These are phyloP conservation scores for Stagonosporopsis vannaccii DNA, from an alignment of 2,329 filamentous ascomycete species.

Conservation along the genomic window DNA sequence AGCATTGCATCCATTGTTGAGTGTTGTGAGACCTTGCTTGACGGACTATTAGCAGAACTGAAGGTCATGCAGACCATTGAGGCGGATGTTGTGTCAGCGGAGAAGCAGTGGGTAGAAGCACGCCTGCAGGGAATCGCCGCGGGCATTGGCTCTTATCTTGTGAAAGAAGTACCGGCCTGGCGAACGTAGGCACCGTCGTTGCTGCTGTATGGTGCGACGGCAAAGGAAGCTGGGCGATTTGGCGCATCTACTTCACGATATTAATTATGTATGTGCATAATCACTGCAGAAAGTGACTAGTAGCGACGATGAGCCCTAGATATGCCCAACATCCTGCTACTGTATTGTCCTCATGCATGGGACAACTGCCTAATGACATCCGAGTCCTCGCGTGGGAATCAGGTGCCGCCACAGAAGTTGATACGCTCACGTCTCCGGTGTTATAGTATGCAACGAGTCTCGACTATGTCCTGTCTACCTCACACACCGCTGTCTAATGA, in stretches of 20 bases:
- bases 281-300: not conserved
- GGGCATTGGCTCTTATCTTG: constrained; percentile 25
- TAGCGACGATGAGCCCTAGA: too few relatives aligned
- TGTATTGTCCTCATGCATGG: too few relatives aligned
- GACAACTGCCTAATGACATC: too few relatives aligned
- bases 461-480: not conserved
- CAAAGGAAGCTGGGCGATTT: too few relatives aligned
- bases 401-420: too few relatives aligned
- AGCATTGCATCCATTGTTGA: constrained; percentile 43
- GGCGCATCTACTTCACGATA: not conserved
- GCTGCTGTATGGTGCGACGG: too few relatives aligned
- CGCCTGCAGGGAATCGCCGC: constrained; percentile 38
- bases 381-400: too few relatives aligned
- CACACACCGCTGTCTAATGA: not conserved
- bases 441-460: not conserved
- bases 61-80: constrained; percentile 45
- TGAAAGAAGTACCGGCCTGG: constrained; percentile 34
- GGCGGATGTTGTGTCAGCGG: constrained; percentile 37
- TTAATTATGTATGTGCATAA: not conserved
- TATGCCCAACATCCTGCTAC: too few relatives aligned
- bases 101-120: constrained; percentile 48
- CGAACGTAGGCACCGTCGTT: constrained; percentile 17
- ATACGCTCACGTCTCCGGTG: too few relatives aligned
- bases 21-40: constrained; percentile 40
- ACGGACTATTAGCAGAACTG: constrained; percentile 44